Base-by-base conservation (phyloP, 169 alveolate genomes). In the Hepatocystis sp. region DNA sequence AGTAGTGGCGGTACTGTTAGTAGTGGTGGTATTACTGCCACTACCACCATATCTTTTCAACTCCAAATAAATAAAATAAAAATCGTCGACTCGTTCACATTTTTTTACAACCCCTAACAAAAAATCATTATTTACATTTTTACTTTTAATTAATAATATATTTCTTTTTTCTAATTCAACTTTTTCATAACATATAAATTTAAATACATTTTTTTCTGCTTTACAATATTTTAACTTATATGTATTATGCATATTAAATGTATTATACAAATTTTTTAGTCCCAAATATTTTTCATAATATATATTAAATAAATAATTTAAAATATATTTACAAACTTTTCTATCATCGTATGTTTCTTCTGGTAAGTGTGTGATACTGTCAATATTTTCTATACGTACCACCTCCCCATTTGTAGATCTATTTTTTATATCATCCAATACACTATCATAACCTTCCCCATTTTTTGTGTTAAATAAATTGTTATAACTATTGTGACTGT, bases 251-350 rank as follows among this genome's bases (percentile, higher is more conserved):
- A 71, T 19, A 17, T 71, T 65, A 25, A 71, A 71, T 11, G 76
- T 71, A 21, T 47, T 58, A 30, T 71, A 49, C 63, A 71, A 42
- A 28, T 44, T 71, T 17, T 71, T 46, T 5, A 71, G 39, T 21
- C 71, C 86, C 30, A 71, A 21, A 30, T 71, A 49, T 42, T 56
- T 71, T 71, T 71, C 86, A 47, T 71, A 71, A 44, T 56, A 71
- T 27, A 32, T 71, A 44, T 71, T 71, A 51, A 71, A 71, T 27
- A 71, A 36, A 49, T 71, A 71, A 40, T 58, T 71, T 71, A 71
- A 49, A 8, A 71, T 56, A 23, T 71, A 71, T 21, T 63, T 56
- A 15, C 86, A 40, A 23, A 71, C 44, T 71, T 71, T 47, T 4
- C 19, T 3, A 4, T 23, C 13, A 4, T n/a, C n/a, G n/a, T n/a